Evolutionary conservation across 371 early-diverging fungal species (phyloP), one percentile per base, ranked within the genome.

Genomic region (Blakeslea trispora): DNA sequence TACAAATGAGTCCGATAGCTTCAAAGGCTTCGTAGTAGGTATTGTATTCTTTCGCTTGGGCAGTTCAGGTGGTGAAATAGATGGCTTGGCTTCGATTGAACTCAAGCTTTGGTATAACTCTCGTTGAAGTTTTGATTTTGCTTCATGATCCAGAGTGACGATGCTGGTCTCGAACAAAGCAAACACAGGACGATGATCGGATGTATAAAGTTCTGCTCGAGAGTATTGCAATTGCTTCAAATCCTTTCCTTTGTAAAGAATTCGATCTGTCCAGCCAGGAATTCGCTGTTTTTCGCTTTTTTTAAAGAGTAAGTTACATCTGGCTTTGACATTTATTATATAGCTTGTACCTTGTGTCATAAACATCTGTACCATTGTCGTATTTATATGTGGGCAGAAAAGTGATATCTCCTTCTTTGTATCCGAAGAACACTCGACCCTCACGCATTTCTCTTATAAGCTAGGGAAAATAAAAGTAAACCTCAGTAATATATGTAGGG

Each of bases 361-460:
- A 98, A 13, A 64, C 55, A 55, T 83, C 75, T 0, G 91, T 91
- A 0, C 94, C 93, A 58, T 87, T 85, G 61, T 95, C 91, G 66
- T 89, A 97, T 69, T 96, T 96, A 77, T 98, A 98, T 0, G 98
- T 98, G 1, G 99, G 99, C 15, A 78, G 72, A 66, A 98, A 98
- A 0, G 73, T 78, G 22, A 97, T 87, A 0, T 73, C 75, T 0
- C 88, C 92, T 73, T 98, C 98, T 31, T 79, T 65, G 68, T 90
- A 98, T 0, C 83, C 90, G 5, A 55, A 71, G 63, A 98, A 98
- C 15, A 85, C 85, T 13, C 68, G 64, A 0, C 88, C 87, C 4
- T 64, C 56, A 7, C 69, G 75, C 74, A 88, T 85, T 66, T 88
- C 85, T 28, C 77, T 64, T 51, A 67, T 68, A 15, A 96, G 82